Evolutionary conservation across 495 filamentous ascomycete species (phyloP).

Genomic region (Penicillium chermesinum): DNA sequence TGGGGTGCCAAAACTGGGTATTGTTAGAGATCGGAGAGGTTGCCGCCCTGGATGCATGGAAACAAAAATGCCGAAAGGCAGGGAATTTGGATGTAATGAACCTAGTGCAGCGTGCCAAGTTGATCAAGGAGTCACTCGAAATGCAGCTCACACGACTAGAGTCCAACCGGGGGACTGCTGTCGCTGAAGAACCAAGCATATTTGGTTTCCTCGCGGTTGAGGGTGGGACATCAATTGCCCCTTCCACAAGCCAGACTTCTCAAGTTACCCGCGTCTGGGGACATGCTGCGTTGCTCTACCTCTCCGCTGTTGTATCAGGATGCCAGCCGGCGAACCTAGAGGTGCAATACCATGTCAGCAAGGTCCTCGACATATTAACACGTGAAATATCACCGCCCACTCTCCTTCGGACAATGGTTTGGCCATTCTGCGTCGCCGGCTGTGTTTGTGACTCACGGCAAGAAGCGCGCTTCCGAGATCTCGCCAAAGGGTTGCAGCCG

Average conservation of each 20-base stretch:
- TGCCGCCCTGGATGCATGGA: neutral
- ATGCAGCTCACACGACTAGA: neutral
- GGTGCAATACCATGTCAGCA: neutral
- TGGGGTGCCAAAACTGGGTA: neutral
- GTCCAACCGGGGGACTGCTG: neutral
- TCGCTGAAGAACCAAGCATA: neutral
- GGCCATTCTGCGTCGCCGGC: neutral
- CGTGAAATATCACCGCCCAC: neutral
- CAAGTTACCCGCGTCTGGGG: neutral
- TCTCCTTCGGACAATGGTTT: neutral
- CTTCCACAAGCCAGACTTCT: neutral
- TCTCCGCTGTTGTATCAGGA: neutral
- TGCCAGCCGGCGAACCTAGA: neutral
- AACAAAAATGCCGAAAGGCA: neutral
- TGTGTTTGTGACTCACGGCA: neutral
- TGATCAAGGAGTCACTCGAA: neutral
- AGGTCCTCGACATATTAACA: neutral
- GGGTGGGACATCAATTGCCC: neutral
- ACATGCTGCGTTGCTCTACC: neutral
- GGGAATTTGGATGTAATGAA: neutral
- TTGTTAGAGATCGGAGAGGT: neutral
- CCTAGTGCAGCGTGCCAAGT: neutral
- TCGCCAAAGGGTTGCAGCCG: neutral
- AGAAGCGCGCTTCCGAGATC: neutral
- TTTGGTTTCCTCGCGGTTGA: neutral